phyloP scores from a whole-genome alignment of 345 rosid species.

The Raphanus raphanistrum region DNA sequence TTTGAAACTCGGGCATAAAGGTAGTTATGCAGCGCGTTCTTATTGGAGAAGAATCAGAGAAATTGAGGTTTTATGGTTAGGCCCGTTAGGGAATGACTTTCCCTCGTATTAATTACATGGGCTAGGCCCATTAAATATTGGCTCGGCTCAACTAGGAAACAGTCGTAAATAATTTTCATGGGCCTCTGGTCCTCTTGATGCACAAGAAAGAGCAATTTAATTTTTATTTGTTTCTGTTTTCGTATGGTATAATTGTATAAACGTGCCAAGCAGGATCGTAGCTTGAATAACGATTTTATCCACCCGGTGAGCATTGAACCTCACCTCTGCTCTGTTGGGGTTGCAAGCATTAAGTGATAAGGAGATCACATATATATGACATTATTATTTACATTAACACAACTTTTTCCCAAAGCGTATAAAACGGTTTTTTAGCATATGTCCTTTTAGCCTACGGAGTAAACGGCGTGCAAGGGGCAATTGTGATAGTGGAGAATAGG shows the following conservation, averaged over 20 bases:
- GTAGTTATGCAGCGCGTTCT: slow-evolving; percentile 40
- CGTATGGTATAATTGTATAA: too few relatives aligned
- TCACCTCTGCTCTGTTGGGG: neutral
- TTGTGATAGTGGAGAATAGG: neutral
- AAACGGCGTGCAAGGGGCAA: neutral
- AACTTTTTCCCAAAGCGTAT: neutral
- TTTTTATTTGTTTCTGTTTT: too few relatives aligned
- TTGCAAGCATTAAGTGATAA: neutral
- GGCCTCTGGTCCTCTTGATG: too few relatives aligned
- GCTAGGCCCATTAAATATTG: neutral
- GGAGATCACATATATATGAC: neutral
- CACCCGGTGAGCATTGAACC: neutral
- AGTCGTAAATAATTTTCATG: too few relatives aligned
- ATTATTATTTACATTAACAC: too few relatives aligned
- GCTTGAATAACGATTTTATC: neutral
- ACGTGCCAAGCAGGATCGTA: too few relatives aligned
- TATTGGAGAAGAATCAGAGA: neutral
- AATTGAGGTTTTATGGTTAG: neutral
- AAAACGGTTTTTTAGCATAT: too few relatives aligned
- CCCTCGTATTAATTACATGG: neutral
- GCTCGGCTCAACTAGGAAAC: too few relatives aligned
- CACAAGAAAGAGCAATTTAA: too few relatives aligned
- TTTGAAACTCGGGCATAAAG: slow-evolving; percentile 48
- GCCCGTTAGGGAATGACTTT: too few relatives aligned
- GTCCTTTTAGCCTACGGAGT: neutral